Evolutionary conservation across 2,329 filamentous ascomycete genomes (phyloP), one percentile per base, ranked within the genome.

Genomic region (Cyclaneusma minus): DNA sequence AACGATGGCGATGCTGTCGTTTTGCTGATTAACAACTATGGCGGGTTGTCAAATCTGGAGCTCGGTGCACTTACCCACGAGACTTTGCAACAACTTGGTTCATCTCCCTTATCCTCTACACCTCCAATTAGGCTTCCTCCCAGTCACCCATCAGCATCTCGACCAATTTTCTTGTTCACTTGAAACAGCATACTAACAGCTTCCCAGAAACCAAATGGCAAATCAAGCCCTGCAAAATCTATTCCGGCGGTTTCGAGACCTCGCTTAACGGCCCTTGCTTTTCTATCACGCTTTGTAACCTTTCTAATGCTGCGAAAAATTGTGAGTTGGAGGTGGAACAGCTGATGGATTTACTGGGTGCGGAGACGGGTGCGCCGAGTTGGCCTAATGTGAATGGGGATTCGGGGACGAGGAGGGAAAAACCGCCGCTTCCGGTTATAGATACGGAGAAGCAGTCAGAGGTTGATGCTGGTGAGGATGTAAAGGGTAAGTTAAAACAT

Each of bases 201-300:
- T 8, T 13, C 6, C 38, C 16, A 42, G 45, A 58, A 25, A 41
- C 42, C 4, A 56, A 57, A 29, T 65, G 58, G 56, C 50, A 53
- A 4, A 62, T 66, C 25, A 48, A 45, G 5, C 61, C 62, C 1
- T 40, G 42, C 7, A 54, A 60, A 24, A 55, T 62, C 21, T 59
- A 61, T 33, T 51, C 54, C 2, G 56, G 55, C 5, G 45, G 54
- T 3, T 59, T 67, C 23, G 61, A 66, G 32, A 64, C 61, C 0
- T 64, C 59, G 0, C 45, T 68, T 6, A 67, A 68, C 35, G 63
- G 56, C 2, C 62, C 63, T 5, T 64, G 63, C 4, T 68, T 65
- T 50, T 64, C 58, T 6, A 58, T 68, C 16, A 65, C 62, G 1
- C 43, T 68, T 1, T 60, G 60, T 16, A 67, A 67, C 35, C 45